Evolutionary conservation across 768 basidiomycete genomes (phyloP).

Genomic region (Rhizopogon vesiculosus): DNA sequence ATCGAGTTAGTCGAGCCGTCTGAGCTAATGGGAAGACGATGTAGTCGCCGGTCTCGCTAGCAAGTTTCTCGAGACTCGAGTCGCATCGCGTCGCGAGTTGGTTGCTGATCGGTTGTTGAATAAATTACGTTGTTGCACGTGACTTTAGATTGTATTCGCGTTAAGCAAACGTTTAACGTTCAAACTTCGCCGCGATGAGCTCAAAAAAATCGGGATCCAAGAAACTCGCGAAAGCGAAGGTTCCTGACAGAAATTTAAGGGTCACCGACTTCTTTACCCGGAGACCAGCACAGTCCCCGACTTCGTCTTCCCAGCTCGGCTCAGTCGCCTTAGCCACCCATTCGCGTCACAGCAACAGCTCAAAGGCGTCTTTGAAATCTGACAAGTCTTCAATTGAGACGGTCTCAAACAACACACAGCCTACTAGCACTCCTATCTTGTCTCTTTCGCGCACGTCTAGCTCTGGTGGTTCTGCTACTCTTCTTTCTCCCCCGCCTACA

Average conservation of each 20-base stretch:
- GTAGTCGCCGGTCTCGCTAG: too few species aligned
- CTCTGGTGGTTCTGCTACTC: slow-evolving; percentile 15
- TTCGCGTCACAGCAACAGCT: slow-evolving; percentile 5
- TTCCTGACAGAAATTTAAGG: slow-evolving; percentile 13
- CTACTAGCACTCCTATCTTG: slow-evolving; percentile 16
- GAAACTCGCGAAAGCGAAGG: slow-evolving; percentile 8
- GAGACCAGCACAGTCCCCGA: slow-evolving; percentile 9
- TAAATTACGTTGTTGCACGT: too few species aligned
- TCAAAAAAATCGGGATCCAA: slow-evolving; percentile 13
- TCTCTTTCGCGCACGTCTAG: slow-evolving; percentile 19
- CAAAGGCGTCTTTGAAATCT: not conserved
- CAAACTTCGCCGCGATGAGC: not conserved
- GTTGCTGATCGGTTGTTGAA: too few species aligned
- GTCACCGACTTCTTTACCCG: slow-evolving; percentile 46
- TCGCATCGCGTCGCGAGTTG: too few species aligned
- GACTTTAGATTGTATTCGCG: not conserved
- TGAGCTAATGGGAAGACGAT: too few species aligned
- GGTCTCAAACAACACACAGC: not conserved
- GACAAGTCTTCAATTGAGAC: not conserved
- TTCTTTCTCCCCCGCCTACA: not conserved
- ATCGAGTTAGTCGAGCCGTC: too few species aligned
- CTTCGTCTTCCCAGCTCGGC: slow-evolving; percentile 9
- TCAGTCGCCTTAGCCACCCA: slow-evolving; percentile 7
- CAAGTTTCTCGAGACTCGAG: too few species aligned
- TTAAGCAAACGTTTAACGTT: not conserved